Evolutionary conservation across 228 moss, liverwort and hornwort species (phyloP).

Genomic region (Sphagnum magellanicum): DNA sequence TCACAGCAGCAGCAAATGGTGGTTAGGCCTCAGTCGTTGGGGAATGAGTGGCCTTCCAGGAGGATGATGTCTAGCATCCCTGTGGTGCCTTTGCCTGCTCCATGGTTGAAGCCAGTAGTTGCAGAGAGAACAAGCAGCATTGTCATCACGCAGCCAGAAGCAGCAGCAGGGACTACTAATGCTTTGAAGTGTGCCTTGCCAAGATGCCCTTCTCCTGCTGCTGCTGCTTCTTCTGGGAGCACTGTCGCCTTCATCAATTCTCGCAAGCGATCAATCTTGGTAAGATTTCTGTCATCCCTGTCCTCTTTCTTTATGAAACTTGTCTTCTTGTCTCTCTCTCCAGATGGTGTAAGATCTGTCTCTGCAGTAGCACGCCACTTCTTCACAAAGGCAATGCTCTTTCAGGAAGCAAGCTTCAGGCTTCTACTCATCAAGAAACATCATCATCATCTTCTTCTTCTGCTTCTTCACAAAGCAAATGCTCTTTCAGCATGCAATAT

Average conservation of each 20-base stretch:
- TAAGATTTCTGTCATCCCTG: constrained; percentile 2
- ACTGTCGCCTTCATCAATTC: constrained; percentile 1
- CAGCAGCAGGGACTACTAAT: constrained; percentile 4
- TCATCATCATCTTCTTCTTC: too few relatives aligned
- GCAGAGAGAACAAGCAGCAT: constrained; percentile 17
- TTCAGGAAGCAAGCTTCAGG: too few relatives aligned
- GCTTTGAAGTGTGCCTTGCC: constrained; percentile 29
- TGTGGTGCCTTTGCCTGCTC: background rate
- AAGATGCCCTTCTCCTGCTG: constrained; percentile 6
- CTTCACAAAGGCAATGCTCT: too few relatives aligned
- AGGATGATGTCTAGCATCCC: constrained; percentile 5
- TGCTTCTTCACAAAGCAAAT: too few relatives aligned
- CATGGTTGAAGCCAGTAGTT: constrained; percentile 1
- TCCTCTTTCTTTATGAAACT: too few relatives aligned
- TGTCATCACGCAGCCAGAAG: constrained; percentile 27
- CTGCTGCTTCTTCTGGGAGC: constrained; percentile 9
- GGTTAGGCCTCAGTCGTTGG: constrained; percentile 17
- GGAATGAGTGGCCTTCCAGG: constrained; percentile 22
- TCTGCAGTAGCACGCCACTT: too few relatives aligned
- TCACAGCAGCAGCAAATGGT: constrained; percentile 15
- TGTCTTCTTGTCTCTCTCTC: too few relatives aligned
- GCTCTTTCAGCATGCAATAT: too few relatives aligned
- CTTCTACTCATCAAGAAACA: too few relatives aligned
- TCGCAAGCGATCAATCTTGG: constrained; percentile 39
- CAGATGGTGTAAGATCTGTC: too few relatives aligned